Percentiles rank a stretch among this genome's conserved stretches.
phyloP scores from a whole-genome alignment of 768 basidiomycete genomes.

The Leccinum longicurvipes region DNA sequence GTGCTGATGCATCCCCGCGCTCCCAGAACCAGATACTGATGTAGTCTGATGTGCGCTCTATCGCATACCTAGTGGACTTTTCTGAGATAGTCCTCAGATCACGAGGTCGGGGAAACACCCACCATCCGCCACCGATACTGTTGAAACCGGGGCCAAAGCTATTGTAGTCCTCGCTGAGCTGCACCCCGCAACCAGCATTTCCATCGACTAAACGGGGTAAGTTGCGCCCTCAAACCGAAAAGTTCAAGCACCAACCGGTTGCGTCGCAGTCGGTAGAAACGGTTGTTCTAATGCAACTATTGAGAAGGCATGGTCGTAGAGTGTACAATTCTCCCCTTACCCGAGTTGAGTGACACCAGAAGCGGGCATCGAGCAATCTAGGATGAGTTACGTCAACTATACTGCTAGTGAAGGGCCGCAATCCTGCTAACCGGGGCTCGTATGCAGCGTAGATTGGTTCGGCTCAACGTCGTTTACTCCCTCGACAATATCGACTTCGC shows the following conservation, averaged over 20 bases:
- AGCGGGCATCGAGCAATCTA: constrained; percentile 29
- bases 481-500: constrained; percentile 32
- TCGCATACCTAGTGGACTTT: constrained; percentile 33
- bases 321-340: constrained; percentile 7
- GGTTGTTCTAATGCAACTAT: constrained; percentile 12
- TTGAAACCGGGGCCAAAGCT: constrained; percentile 32
- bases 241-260: constrained; percentile 7
- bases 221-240: neutral
- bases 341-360: constrained; percentile 22
- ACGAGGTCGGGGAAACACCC: neutral
- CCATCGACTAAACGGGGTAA: constrained; percentile 19
- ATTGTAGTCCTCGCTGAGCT: constrained; percentile 18
- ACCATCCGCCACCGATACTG: constrained; percentile 40
- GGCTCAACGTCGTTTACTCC: constrained; percentile 52
- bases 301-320: neutral
- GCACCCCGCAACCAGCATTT: constrained; percentile 39
- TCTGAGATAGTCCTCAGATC: neutral
- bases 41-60: constrained; percentile 32
- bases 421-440: constrained; percentile 38
- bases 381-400: neutral
- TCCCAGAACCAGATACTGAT: constrained; percentile 44
- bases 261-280: constrained; percentile 24
- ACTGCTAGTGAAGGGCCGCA: neutral
- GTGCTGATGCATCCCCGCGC: constrained; percentile 29
- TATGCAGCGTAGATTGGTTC: constrained; percentile 57